Evolutionary conservation across 306 rosid genomes (phyloP), one percentile per base, ranked within the genome.

Genomic region (Rosa persica): DNA sequence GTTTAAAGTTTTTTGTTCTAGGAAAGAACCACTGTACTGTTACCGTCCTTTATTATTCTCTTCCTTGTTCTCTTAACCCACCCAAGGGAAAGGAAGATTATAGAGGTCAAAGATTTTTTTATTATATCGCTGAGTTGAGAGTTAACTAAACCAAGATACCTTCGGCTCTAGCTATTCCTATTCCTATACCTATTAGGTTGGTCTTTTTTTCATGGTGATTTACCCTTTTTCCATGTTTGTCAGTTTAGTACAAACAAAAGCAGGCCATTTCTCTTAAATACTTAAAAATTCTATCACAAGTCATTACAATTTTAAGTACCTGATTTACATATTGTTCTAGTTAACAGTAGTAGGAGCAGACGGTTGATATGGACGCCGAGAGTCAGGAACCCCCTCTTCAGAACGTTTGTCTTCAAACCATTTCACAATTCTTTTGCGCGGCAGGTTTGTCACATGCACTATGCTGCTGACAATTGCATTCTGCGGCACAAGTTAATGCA

Each of bases 331-430:
- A 72, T 57, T 43, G 38, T 58, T 76, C 69, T 16, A 72, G 73
- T 81, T 78, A 19, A 48, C 72, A 72, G 88, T 42, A 82, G 77
- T 68, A 46, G 88, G 83, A 73, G 55, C 73, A 83, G 90, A 55
- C 12, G 88, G 90, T 83, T 78, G 89, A 81, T 88, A 92, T 52
- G 97, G 97, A 77, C 57, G 48, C 23, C 89, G 95, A 36, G 80
- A 73, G 57, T 88, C 89, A 7, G 89, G 96, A 86, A 95, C 93
- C 61, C 93, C 91, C 23, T 95, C 97, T 82, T 88, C 96, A 3
- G 89, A 66, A 39, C 98, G 98, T 81, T 81, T 89, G 80, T 92
- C 98, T 85, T 95, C 98, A 71, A 95, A 95, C 98, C 98, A 95
- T 81, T 92, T 89, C 39, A 95, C 89, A 62, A 95, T 86, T 83